A percentile compares a stretch with the other conserved stretches of the same genome.
Evolutionary conservation across 2,329 filamentous ascomycete species (phyloP).

Genomic region (Penicillium sp.): DNA sequence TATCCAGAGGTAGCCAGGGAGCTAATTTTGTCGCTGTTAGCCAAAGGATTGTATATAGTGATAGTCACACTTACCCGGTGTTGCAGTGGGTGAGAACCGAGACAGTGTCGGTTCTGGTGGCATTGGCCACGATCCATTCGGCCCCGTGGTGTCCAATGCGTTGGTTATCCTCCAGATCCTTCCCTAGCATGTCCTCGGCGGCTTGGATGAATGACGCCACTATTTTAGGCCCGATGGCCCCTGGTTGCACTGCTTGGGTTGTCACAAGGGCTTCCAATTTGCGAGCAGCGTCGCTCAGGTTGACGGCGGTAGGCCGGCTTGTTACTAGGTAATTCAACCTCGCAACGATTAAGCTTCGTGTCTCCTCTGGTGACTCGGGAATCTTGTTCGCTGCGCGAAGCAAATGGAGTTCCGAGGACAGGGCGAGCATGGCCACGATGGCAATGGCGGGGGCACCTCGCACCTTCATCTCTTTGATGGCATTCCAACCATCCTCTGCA

Average conservation of each 20-base stretch:
- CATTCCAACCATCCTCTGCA: slow-evolving; percentile 62
- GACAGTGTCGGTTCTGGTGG: slow-evolving; percentile 54
- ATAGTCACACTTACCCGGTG: slow-evolving; percentile 64
- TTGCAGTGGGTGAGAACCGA: slow-evolving; percentile 98
- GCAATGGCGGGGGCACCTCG: slow-evolving; percentile 89
- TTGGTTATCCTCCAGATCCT: slow-evolving; percentile 84
- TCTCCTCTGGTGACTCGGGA: slow-evolving; percentile 58
- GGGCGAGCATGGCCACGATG: slow-evolving; percentile 87
- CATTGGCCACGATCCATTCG: slow-evolving; percentile 71
- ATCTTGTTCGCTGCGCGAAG: slow-evolving; percentile 39
- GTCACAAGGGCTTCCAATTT: slow-evolving; percentile 69
- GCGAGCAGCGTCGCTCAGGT: slow-evolving; percentile 83
- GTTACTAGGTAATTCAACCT: slow-evolving; percentile 84
- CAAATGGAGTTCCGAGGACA: slow-evolving; percentile 76
- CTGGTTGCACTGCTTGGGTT: slow-evolving; percentile 38
- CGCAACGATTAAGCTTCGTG: slow-evolving; percentile 66
- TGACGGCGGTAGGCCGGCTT: slow-evolving; percentile 91
- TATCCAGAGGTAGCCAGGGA: slow-evolving; percentile 97
- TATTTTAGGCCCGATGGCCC: slow-evolving; percentile 50
- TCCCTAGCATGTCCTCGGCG: slow-evolving; percentile 81
- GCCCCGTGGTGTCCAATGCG: slow-evolving; percentile 81
- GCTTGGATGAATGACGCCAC: slow-evolving; percentile 70
- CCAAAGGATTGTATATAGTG: background rate
- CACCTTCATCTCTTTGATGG: slow-evolving; percentile 65
- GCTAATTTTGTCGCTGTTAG: slow-evolving; percentile 38